Conservation (phyloP, 441 rosid species). For the Flueggea neowawraea region DNA sequence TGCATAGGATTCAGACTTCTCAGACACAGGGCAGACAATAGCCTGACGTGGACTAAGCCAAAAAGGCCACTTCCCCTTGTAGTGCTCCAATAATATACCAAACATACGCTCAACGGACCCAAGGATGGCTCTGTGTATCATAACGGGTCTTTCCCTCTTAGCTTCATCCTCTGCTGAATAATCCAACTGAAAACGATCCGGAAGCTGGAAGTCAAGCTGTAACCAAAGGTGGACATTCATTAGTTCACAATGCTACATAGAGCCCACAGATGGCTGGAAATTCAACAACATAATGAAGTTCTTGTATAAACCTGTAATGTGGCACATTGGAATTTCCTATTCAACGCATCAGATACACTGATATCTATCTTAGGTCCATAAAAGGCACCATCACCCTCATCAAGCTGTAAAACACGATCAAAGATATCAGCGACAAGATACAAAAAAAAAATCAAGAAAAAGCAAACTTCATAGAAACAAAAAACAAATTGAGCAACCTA, state of each 20-base stretch:
- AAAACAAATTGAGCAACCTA: conserved; percentile 4
- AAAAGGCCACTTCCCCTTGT: conserved; percentile 99
- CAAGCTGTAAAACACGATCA: conserved; percentile 44
- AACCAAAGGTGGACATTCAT: conserved; percentile 8
- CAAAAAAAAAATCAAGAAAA: conserved; percentile 6
- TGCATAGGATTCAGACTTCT: conserved; percentile 80
- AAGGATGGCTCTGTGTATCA: conserved; percentile 95
- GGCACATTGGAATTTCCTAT: conserved; percentile 95
- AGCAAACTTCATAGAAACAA: background rate
- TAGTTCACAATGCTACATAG: conserved; percentile 5
- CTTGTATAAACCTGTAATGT: conserved; percentile 72
- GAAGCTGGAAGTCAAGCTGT: conserved; percentile 99
- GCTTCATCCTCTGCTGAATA: conserved; percentile 94
- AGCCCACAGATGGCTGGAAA: background rate
- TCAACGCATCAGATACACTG: conserved; percentile 94
- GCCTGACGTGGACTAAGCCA: conserved; percentile 99
- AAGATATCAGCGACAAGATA: conserved; percentile 10
- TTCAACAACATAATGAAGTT: conserved; percentile 2
- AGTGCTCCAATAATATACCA: conserved; percentile 92
- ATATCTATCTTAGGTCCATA: conserved; percentile 99
- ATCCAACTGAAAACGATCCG: conserved; percentile 74
- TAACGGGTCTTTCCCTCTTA: conserved; percentile 80
- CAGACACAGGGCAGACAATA: conserved; percentile 96
- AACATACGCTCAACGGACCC: conserved; percentile 99
- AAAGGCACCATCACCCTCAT: conserved; percentile 98